Evolutionary conservation across 2,329 filamentous ascomycete species (phyloP), one percentile per base, ranked within the genome.

Genomic region (Dactylellina sp.): DNA sequence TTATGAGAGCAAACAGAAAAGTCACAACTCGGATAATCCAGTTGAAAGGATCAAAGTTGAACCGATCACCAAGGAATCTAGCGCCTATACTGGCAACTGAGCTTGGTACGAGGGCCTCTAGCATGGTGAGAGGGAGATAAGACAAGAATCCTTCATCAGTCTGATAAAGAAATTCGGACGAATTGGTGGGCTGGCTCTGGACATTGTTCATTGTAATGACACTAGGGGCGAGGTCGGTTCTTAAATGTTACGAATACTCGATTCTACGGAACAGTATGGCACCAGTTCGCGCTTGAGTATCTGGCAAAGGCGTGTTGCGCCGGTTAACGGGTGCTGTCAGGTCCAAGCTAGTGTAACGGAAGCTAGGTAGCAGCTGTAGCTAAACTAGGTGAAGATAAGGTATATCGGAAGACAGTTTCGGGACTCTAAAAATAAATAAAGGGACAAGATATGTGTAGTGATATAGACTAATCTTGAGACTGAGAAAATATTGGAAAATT

Each of bases 131-230:
- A 9, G 59, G 59, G 18, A 46, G 22, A 28, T 22, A 57, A 4
- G 66, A 40, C 1, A 55, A 20, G 18, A 53, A 20, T 18, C 20
- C 49, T 42, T 42, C 11, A 46, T 72, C 68, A 49, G 39, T 46
- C n/a, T 25, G 18, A 28, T 65, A 65, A 22, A 60, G 22, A 1
- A 44, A 28, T 7, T 49, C 39, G n/a, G 49, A 65, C 16, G 44
- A 53, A 28, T 65, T 72, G 40, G 28, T 40, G 12, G 53, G 46
- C 25, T 60, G 60, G 40, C 60, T 72, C 52, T 65, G 53, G 22
- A 65, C 42, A 18, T 60, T 24, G n/a, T 65, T 72, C 68, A 72
- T 72, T 4, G 12, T 60, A 44, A 28, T 25, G 11, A 20, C 4
- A 59, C n/a, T 3, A 14, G 18, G 7, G 24, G 12, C 2, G 16